Conservation (phyloP, 345 rosid species). For the Capsella bursapastoris region DNA sequence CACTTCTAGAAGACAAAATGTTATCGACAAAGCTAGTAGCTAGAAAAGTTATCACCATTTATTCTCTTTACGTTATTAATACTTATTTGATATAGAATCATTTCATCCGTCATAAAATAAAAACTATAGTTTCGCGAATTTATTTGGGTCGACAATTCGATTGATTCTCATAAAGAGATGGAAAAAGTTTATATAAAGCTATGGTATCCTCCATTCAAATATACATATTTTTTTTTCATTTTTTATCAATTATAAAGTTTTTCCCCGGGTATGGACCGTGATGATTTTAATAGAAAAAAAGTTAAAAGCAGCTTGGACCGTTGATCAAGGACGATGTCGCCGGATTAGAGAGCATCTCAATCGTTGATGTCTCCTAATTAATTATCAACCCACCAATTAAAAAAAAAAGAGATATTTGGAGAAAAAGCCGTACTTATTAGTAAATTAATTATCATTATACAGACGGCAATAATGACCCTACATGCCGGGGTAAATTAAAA, state of each 20-base stretch:
- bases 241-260: background rate
- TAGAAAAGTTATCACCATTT: background rate
- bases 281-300: conserved; percentile 1
- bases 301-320: conserved; percentile 43
- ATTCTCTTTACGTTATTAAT: background rate
- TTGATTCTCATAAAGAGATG: no score
- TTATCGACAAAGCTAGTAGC: background rate
- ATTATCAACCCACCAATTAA: conserved; percentile 32
- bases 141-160: no score
- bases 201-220: conserved; percentile 12
- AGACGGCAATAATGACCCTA: conserved; percentile 46
- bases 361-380: conserved; percentile 44
- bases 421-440: conserved; percentile 35
- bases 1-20: no score
- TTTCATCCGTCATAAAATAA: background rate
- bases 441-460: conserved; percentile 10
- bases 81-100: background rate
- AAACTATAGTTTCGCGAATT: background rate
- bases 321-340: conserved; percentile 43
- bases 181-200: background rate
- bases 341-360: conserved; percentile 42
- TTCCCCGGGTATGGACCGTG: conserved; percentile 5
- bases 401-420: background rate
- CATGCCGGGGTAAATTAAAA: conserved; percentile 41
- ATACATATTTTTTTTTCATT: background rate